These are phyloP conservation scores for Picea abies DNA, from an alignment of 83 land plant species.

Conservation along the genomic window DNA sequence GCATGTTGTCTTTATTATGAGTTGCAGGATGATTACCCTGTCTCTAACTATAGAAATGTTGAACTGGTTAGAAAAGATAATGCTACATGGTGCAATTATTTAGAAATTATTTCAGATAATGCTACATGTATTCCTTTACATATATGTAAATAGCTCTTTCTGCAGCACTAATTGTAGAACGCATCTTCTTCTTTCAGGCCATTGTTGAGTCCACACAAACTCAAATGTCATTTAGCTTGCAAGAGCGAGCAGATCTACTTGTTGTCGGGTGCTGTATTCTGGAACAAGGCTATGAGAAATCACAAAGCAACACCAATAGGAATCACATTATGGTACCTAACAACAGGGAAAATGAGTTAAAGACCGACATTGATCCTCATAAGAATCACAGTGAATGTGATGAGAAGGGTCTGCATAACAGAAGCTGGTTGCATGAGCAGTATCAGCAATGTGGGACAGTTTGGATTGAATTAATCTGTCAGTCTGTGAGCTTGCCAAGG, in stretches of 20 bases:
- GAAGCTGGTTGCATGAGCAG: conserved; percentile 17
- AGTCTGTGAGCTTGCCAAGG: background rate
- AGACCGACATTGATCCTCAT: background rate
- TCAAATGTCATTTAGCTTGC: conserved; percentile 34
- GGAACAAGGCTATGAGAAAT: conserved; percentile 7
- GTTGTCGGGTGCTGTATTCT: conserved; percentile 33
- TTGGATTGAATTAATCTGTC: conserved; percentile 36
- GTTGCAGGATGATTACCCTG: background rate
- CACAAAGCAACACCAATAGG: background rate
- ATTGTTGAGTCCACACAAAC: conserved; percentile 21
- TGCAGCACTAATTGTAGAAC: background rate
- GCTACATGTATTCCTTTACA: background rate
- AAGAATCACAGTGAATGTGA: background rate
- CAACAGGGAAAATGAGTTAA: background rate
- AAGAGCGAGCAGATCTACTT: conserved; percentile 32
- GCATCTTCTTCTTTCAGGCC: conserved; percentile 29
- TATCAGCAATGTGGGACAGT: conserved; percentile 9
- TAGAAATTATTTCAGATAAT: background rate
- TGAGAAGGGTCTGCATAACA: conserved; percentile 9
- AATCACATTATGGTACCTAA: background rate
- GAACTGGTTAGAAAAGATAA: background rate
- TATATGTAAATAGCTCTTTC: background rate
- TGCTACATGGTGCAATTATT: background rate
- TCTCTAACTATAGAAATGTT: background rate
- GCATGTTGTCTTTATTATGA: background rate